Evolutionary conservation across 2,329 filamentous ascomycete species (phyloP).

Genomic region (Dryadomyces quercus-mongolicae): DNA sequence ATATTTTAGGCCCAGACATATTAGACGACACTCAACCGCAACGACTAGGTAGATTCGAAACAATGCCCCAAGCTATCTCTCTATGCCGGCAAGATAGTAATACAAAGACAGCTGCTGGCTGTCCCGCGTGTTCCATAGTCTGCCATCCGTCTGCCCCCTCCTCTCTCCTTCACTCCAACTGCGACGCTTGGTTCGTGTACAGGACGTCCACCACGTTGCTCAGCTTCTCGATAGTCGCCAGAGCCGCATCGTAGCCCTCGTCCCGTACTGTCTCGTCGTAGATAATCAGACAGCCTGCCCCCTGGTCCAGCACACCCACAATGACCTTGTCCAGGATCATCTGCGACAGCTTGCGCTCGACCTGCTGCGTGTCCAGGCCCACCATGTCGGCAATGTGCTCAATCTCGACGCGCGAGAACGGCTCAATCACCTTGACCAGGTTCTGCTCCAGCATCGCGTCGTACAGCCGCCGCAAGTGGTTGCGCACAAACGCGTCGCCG

Average conservation of each 20-base stretch:
- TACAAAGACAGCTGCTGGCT: not conserved
- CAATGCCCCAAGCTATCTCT: not conserved
- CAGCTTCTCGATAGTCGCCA: slow-evolving; percentile 93
- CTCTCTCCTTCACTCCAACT: slow-evolving; percentile 75
- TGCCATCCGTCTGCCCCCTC: not conserved
- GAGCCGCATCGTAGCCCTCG: slow-evolving; percentile 83
- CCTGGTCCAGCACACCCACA: slow-evolving; percentile 92
- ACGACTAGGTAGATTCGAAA: not conserved
- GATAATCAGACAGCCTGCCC: slow-evolving; percentile 92
- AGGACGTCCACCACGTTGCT: slow-evolving; percentile 94
- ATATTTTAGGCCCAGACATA: not conserved
- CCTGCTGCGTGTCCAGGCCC: slow-evolving; percentile 86
- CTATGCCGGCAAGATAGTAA: slow-evolving; percentile 1
- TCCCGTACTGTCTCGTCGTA: slow-evolving; percentile 92
- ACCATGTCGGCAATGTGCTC: slow-evolving; percentile 97
- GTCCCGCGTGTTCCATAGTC: not conserved
- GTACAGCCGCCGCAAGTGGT: slow-evolving; percentile 89
- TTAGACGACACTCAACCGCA: not conserved
- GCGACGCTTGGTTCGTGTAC: slow-evolving; percentile 93
- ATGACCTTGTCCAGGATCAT: slow-evolving; percentile 99
- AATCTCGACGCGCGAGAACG: slow-evolving; percentile 94
- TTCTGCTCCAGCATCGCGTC: slow-evolving; percentile 99
- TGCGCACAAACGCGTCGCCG: slow-evolving; percentile 90
- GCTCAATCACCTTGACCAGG: slow-evolving; percentile 98
- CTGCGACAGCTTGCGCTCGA: slow-evolving; percentile 95